Base-by-base conservation (phyloP, 257 asterid species). In the Nicotiana tabacum region DNA sequence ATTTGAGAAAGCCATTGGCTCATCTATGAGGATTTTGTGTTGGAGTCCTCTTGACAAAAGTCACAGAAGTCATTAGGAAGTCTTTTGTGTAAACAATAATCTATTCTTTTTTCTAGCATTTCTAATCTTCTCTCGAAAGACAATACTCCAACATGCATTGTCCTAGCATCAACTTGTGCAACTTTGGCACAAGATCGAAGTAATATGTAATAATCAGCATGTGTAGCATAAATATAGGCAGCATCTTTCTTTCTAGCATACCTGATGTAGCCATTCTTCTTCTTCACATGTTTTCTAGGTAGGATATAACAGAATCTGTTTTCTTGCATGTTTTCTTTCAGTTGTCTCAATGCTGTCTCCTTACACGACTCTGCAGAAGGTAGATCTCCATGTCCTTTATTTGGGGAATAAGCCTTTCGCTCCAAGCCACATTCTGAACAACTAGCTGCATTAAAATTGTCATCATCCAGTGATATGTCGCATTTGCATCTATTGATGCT, bases 261-360 rank as follows among this genome's bases (percentile, higher is more conserved):
- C 55, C 82, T 85, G 35, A 92, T 67, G 82, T 91, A 87, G 79
- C 83, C 48, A 43, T 43, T 43, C 91, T 77, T 62, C 82, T 85
- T 85, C 87, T 85, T 90, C 8, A 84, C 68, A 32, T 21, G 81
- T 66, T 17, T 66, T 85, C 93, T 89, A 0, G 98, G 97, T 13
- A 94, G 89, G 77, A 92, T 84, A 74, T 93, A 95, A 66, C 88
- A 82, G 84, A 93, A 95, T 61, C 85, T 88, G 69, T 90, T 86
- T 46, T 92, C 95, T 74, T 92, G 93, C 98, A 93, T 95, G 61
- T 92, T 90, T 86, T 84, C 67, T 90, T 92, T 93, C 88, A 95
- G 48, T 86, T 69, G 67, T 83, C 86, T 86, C 77, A 90, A 77
- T 48, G 91, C 92, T 83, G 77, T 82, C 35, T 87, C 93, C 56